A percentile compares a stretch with the other conserved stretches of the same genome.
Evolutionary conservation across 345 rosid genomes (phyloP).

Genomic region (Diplotaxis tenuifolia): DNA sequence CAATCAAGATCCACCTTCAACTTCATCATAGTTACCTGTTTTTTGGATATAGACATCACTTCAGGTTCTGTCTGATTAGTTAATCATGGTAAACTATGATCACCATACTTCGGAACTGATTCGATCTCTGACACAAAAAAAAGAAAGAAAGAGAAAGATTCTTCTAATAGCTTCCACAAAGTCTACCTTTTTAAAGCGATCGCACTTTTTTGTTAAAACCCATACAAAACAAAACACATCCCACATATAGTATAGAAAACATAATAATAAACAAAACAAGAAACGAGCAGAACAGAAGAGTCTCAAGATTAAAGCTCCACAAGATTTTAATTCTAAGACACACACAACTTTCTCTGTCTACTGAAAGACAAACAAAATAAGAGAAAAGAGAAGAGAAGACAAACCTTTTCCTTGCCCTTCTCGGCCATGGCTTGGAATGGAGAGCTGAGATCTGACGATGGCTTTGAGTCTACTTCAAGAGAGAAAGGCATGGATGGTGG

Average conservation of each 20-base stretch:
- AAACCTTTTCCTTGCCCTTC: constrained; percentile 43
- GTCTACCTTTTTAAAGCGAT: neutral
- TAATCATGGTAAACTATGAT: neutral
- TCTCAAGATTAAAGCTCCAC: neutral
- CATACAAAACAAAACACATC: constrained; percentile 21
- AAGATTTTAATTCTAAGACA: constrained; percentile 15
- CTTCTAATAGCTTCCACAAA: constrained; percentile 22
- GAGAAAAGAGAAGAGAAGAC: neutral
- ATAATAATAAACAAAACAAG: neutral
- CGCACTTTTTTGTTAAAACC: neutral
- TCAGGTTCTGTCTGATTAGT: neutral
- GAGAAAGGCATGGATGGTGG: constrained; percentile 32
- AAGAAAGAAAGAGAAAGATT: constrained; percentile 13
- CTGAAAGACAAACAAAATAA: neutral
- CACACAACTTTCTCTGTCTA: constrained; percentile 17
- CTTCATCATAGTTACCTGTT: constrained; percentile 65
- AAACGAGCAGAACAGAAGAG: neutral
- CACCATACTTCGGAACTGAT: constrained; percentile 20
- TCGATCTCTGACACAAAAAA: constrained; percentile 37
- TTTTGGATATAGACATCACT: constrained; percentile 13
- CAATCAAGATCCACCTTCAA: constrained; percentile 74
- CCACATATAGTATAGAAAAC: constrained; percentile 23
- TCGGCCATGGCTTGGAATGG: constrained; percentile 37
- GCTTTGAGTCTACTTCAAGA: constrained; percentile 36
- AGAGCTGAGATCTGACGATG: constrained; percentile 36